Conservation (phyloP, 1,284 basidiomycete genomes). For the Austroboletus niveus region DNA sequence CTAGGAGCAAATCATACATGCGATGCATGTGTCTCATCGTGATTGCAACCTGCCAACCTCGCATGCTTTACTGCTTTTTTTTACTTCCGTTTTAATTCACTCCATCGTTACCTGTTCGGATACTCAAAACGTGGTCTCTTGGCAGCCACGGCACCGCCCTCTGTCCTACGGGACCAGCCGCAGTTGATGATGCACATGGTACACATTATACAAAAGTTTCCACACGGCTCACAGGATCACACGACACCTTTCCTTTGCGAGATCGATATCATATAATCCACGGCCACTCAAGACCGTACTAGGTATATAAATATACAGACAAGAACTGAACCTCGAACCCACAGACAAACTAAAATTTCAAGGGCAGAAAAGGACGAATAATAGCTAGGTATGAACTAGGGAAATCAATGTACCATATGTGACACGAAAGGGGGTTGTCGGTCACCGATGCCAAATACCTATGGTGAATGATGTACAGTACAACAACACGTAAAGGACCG, state of each 20-base stretch:
- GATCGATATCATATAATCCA: neutral
- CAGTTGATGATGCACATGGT: neutral
- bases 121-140: neutral
- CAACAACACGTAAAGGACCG: slow-evolving; percentile 4
- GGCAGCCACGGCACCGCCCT: no score
- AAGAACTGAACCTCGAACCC: neutral
- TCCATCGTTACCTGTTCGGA: neutral
- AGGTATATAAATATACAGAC: slow-evolving; percentile 1
- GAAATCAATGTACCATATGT: slow-evolving; percentile 13
- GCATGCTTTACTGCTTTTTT: no score
- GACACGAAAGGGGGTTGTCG: neutral
- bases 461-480: slow-evolving; percentile 9
- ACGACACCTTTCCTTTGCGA: neutral
- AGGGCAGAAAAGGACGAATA: neutral
- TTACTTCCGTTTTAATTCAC: no score
- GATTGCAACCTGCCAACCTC: no score
- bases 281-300: neutral
- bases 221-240: neutral
- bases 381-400: slow-evolving; percentile 13
- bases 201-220: neutral
- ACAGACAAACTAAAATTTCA: neutral
- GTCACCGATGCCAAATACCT: neutral
- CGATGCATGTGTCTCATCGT: no score
- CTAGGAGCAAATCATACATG: no score
- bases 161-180: neutral